Base-by-base conservation (phyloP, 73 alveolate species). In the Paramecium biaurelia region DNA sequence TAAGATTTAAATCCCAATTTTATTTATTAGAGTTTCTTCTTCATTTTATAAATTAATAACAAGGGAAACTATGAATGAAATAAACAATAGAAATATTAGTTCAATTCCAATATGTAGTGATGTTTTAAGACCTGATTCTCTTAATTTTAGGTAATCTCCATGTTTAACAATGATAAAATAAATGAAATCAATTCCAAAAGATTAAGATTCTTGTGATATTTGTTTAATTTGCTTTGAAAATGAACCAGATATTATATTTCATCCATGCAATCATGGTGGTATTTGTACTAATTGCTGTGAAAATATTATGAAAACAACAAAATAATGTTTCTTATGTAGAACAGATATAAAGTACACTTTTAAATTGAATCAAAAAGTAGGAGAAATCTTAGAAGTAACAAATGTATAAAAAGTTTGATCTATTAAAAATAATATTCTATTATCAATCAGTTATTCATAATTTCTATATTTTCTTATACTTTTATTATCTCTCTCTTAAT, bases 191-290 rank as follows among this genome's bases (percentile, higher is more conserved):
- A 43, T 26, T 10, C 56, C 42, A 42, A 43, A 45, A 24, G 72
- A 79, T 30, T 43, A 79, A 79, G 42, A 79, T 15, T 79, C 90
- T 2, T 18, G 18, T 41, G 90, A 79, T 23, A 42, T 26, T 41
- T 79, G 90, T 20, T 79, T 79, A 47, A 24, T 79, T 10, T 79
- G 90, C 30, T 43, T 79, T 79, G 90, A 79, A 34, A 79, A 79
- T 43, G 90, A 79, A 21, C 47, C 70, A 43, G 72, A 79, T 79
- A 57, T 79, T 23, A 8, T 79, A 10, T 79, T 79, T 10, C 28
- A 30, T 23, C 90, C 90, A 10, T 79, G 90, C 15, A 23, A 79
- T 20, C 90, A 79, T 24, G 90, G 90, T 4, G 90, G 90, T 26
- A 79, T 79, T 14, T 79, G 90, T 24, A 30, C 47, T 2, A 6